These are phyloP conservation scores for Fereydounia khargensis DNA, from an alignment of 1,284 basidiomycete genomes.

Conservation along the genomic window DNA sequence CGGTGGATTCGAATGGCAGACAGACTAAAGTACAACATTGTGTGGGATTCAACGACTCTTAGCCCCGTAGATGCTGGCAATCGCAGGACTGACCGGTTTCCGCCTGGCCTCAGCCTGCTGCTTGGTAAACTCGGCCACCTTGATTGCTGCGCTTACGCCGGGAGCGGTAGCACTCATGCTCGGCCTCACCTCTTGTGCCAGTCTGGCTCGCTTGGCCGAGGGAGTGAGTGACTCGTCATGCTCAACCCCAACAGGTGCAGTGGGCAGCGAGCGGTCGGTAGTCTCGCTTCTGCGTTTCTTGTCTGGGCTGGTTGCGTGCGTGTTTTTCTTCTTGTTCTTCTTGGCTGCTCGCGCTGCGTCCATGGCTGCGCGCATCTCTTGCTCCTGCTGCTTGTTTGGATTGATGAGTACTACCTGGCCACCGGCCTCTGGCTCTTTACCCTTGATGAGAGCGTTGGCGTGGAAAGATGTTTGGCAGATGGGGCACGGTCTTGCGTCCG, in stretches of 20 bases:
- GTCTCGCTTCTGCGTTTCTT: no score
- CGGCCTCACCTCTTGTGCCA: neutral
- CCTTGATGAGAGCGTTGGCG: slow-evolving; percentile 16
- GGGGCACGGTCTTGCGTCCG: slow-evolving; percentile 22
- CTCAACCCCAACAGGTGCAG: neutral
- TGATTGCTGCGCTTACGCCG: neutral
- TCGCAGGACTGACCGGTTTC: slow-evolving; percentile 2
- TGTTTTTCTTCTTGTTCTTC: slow-evolving; percentile 8
- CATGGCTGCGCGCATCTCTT: slow-evolving; percentile 29
- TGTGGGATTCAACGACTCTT: neutral
- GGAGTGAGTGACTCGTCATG: neutral
- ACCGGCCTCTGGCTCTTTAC: slow-evolving; percentile 4
- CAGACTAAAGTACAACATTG: neutral
- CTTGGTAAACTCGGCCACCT: neutral
- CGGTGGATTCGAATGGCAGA: neutral
- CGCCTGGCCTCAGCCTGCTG: neutral
- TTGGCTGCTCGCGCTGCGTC: slow-evolving; percentile 7
- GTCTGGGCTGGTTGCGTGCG: slow-evolving; percentile 2
- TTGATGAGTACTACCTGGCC: slow-evolving; percentile 39
- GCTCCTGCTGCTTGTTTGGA: slow-evolving; percentile 18
- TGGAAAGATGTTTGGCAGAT: slow-evolving; percentile 34
- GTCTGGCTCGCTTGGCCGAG: neutral
- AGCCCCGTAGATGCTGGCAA: slow-evolving; percentile 3
- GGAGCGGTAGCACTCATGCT: neutral
- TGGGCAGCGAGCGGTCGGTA: no score